Conservation (phyloP, 2,329 filamentous ascomycete species). For the Alternaria consortialis region DNA sequence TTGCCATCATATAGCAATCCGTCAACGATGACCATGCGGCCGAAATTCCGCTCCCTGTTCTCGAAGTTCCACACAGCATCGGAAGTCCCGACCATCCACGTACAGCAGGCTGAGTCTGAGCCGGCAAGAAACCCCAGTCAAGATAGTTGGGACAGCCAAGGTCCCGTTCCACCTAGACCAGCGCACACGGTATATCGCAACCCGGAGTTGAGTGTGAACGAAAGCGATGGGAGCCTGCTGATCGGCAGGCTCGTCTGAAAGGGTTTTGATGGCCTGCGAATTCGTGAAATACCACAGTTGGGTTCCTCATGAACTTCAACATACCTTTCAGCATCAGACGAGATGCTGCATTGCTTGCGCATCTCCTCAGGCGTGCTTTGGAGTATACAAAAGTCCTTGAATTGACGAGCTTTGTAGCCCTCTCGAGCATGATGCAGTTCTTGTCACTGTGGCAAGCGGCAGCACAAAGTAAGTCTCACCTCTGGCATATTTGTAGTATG, state of each 20-base stretch:
- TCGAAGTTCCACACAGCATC: constrained; percentile 7
- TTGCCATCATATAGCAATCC: background rate
- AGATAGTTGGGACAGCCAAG: constrained; percentile 31
- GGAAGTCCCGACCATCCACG: constrained; percentile 32
- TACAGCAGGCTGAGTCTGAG: constrained; percentile 35
- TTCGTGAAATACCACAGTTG: background rate
- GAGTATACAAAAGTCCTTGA: background rate
- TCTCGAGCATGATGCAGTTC: background rate
- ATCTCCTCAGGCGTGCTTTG: background rate
- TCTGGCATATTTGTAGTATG: background rate
- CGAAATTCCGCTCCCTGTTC: constrained; percentile 28
- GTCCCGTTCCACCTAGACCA: constrained; percentile 27
- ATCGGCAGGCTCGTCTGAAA: constrained; percentile 30
- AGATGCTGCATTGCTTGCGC: background rate
- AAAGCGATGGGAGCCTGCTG: constrained; percentile 27
- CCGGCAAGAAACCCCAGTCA: constrained; percentile 31
- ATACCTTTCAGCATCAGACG: background rate
- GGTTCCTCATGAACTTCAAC: background rate
- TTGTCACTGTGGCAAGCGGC: background rate
- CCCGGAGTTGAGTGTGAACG: constrained; percentile 13
- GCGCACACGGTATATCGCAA: constrained; percentile 27
- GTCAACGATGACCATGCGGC: constrained; percentile 11
- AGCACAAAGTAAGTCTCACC: background rate
- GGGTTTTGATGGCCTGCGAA: constrained; percentile 15
- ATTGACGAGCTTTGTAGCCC: too few relatives aligned